Evolutionary conservation across 2,329 filamentous ascomycete species (phyloP), one percentile per base, ranked within the genome.

Genomic region (Fusarium domesticum): DNA sequence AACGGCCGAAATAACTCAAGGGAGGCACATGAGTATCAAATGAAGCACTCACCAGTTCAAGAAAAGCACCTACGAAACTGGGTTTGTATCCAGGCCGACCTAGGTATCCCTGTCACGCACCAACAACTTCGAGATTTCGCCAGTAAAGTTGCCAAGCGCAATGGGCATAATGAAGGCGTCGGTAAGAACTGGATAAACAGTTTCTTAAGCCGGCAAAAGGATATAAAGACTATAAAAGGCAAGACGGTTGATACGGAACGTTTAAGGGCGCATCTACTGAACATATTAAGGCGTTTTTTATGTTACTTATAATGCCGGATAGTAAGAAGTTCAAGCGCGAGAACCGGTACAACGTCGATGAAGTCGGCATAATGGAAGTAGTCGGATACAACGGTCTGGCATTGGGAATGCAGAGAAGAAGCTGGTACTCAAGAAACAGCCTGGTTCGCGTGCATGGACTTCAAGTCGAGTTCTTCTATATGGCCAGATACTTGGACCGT

Each of bases 321-420:
- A 16, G 25, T 20, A 25, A 42, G 6, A 19, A 19, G 6, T 23
- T 42, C 34, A 16, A 16, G n/a, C 34, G 18, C 17, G 32, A 44
- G 11, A 35, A 44, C 5, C 36, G 32, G 4, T 25, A 39, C 18
- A 44, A 44, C 15, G 19, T 37, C 14, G 42, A 44, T 15, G 42
- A 44, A 25, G 18, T 23, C 6, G 37, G 37, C 12, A 40, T 44
- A 10, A 44, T 44, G 32, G 42, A 44, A 17, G 42, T 36, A 2
- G 15, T 19, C 15, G 42, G 42, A 8, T 8, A 32, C 15, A 44
- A 44, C 25, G 42, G 42, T 20, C 37, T 44, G 6, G 33, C 40
- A 19, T 33, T 44, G 17, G 33, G 42, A 39, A 25, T n/a, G 23
- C 37, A 33, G 37, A 36, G 32, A 32, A 35, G 19, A 40, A 40